Conservation (phyloP, 2,329 filamentous ascomycete genomes). For the Alternaria angustiovoidea region DNA sequence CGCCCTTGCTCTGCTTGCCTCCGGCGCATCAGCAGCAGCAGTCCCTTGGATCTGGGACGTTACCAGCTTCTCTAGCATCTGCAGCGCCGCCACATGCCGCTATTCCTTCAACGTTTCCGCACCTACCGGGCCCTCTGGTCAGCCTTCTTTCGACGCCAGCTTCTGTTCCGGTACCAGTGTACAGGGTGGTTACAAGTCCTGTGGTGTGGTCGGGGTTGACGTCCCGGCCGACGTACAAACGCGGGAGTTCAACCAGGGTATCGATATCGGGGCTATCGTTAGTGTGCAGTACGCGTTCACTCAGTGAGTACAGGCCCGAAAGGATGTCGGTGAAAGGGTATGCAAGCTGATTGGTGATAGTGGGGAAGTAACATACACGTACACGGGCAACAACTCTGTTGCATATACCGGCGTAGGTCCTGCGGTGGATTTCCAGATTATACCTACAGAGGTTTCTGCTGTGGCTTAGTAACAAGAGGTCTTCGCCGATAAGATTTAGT, state of each 20-base stretch:
- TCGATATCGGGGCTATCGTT: slow-evolving; percentile 16
- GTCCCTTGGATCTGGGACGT: slow-evolving; percentile 27
- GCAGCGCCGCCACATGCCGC: slow-evolving; percentile 30
- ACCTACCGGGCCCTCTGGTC: slow-evolving; percentile 15
- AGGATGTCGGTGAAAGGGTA: too few species aligned
- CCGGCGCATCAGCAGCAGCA: slow-evolving; percentile 11
- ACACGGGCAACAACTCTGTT: slow-evolving; percentile 5
- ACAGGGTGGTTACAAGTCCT: slow-evolving; percentile 25
- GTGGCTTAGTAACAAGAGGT: neutral
- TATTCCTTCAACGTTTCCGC: slow-evolving; percentile 30
- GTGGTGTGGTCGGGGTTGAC: slow-evolving; percentile 19
- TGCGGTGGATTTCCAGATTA: slow-evolving; percentile 10
- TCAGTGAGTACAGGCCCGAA: slow-evolving; percentile 11
- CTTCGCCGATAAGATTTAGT: fast-evolving
- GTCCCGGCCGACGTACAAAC: slow-evolving; percentile 19
- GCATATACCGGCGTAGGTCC: neutral
- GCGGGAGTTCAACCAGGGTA: slow-evolving; percentile 23
- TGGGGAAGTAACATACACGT: slow-evolving; percentile 7
- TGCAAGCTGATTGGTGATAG: neutral
- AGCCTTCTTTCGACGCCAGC: slow-evolving; percentile 25
- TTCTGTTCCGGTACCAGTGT: slow-evolving; percentile 25
- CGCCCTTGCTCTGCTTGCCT: slow-evolving; percentile 18
- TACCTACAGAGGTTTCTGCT: slow-evolving; percentile 18
- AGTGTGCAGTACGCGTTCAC: slow-evolving; percentile 24
- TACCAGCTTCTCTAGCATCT: slow-evolving; percentile 26